Evolutionary conservation across 164 flowering plant genomes (phyloP), one percentile per base, ranked within the genome.

Genomic region (Tetrastigma voinierianum): DNA sequence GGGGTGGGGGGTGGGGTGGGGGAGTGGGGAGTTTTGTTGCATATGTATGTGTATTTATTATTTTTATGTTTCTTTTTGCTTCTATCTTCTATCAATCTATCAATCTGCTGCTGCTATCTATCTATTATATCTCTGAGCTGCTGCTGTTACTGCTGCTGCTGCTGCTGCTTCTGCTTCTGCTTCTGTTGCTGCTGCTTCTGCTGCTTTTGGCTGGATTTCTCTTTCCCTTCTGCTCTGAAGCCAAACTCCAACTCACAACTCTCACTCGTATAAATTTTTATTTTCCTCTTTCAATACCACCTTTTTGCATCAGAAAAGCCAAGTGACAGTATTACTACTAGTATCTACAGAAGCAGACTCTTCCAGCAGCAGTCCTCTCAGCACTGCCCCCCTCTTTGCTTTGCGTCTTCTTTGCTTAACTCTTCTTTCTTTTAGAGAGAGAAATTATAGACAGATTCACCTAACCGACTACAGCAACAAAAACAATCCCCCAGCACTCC

Each of bases 241-340:
- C 40, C 4, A 49, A 49, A 49, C 52, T 49, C 40, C 40, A 32
- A 59, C 66, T 66, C 62, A 66, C 66, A 14, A 48, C 66, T 73
- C 76, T 59, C 65, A 18, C 57, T 71, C 72, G 19, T 54, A 57
- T 18, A 44, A 45, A 32, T 55, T 71, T 67, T 61, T 73, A 57
- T 21, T 51, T 59, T 56, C 18, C 49, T 45, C 62, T 18, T 32
- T 32, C 40, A 32, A 32, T 32, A 32, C 40, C 40, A 32, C 3
- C 40, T 32, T 32, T 32, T 32, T 32, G 40, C 6, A 32, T 32
- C 66, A 67, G 46, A 65, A 74, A 71, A 65, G 75, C 70, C 77
- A 62, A 71, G 77, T 65, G 76, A 67, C 81, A 78, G 78, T 69
- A 46, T 20, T 17, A 61, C 60, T 17, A 65, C 53, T 2, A 52